phyloP scores from a whole-genome alignment of 352 stramenopile genomes.

The Phytophthora crassamura region DNA sequence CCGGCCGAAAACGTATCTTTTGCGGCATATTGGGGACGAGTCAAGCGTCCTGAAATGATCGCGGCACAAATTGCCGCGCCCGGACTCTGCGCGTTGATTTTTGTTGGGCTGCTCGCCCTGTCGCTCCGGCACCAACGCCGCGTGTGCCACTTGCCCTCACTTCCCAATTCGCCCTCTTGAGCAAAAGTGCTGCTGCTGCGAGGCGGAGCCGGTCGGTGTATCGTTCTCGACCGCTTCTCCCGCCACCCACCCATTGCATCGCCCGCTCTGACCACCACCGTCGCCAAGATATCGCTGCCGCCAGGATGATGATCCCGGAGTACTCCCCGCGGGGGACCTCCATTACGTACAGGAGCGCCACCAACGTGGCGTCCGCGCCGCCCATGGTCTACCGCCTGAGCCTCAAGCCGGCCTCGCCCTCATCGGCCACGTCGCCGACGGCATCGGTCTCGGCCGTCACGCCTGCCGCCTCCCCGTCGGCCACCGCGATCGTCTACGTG shows the following conservation, averaged over 20 bases:
- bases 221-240: slow-evolving; percentile 33
- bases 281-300: slow-evolving; percentile 30
- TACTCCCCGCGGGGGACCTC: slow-evolving; percentile 47
- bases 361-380: slow-evolving; percentile 13
- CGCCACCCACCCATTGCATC: background rate
- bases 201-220: slow-evolving; percentile 30
- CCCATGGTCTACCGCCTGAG: slow-evolving; percentile 46
- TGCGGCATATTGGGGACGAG: slow-evolving; percentile 20
- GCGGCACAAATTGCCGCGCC: slow-evolving; percentile 6
- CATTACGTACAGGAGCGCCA: slow-evolving; percentile 40
- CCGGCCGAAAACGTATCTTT: slow-evolving; percentile 41
- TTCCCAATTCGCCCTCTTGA: slow-evolving; percentile 25
- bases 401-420: slow-evolving; percentile 42
- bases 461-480: slow-evolving; percentile 9
- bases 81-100: slow-evolving; percentile 27
- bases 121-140: slow-evolving; percentile 27
- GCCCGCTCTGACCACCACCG: background rate
- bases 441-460: slow-evolving; percentile 14
- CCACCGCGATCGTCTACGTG: slow-evolving; percentile 26
- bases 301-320: slow-evolving; percentile 54
- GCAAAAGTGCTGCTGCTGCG: slow-evolving; percentile 9
- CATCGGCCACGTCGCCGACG: slow-evolving; percentile 16
- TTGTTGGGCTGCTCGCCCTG: slow-evolving; percentile 31
- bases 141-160: slow-evolving; percentile 23
- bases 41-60: background rate